Percentiles rank a stretch among this genome's conserved stretches.
Evolutionary conservation across 768 basidiomycete genomes (phyloP).

Genomic region (Lepiota venenata): DNA sequence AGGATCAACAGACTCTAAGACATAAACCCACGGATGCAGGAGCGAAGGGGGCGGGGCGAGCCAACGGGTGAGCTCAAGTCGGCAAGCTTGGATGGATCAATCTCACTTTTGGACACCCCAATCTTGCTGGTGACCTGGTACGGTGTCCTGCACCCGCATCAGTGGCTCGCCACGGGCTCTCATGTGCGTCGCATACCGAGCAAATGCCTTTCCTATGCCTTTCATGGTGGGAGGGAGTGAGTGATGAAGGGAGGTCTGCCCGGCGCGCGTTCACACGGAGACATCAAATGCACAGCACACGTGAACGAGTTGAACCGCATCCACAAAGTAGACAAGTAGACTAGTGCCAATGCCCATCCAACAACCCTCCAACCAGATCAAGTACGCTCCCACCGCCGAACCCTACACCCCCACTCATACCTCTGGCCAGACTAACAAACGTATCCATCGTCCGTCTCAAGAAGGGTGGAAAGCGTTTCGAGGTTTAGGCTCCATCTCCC

Average conservation of each 20-base stretch:
- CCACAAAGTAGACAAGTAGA: not conserved
- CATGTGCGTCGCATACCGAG: conserved; percentile 47
- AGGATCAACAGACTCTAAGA: conserved; percentile 71
- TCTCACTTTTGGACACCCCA: conserved; percentile 90
- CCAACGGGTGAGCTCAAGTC: not conserved
- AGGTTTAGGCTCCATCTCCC: conserved; percentile 50
- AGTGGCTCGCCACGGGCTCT: not conserved
- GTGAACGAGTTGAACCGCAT: no score
- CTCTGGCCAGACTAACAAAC: conserved; percentile 78
- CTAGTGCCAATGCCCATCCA: conserved; percentile 50
- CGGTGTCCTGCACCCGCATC: conserved; percentile 64
- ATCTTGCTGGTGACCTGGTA: conserved; percentile 84
- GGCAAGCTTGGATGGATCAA: not conserved
- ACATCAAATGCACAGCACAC: conserved; percentile 14
- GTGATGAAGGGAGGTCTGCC: not conserved
- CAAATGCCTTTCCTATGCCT: conserved; percentile 75
- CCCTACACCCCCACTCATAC: conserved; percentile 1
- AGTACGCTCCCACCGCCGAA: conserved; percentile 37
- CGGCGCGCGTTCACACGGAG: not conserved
- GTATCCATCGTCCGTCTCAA: conserved; percentile 94
- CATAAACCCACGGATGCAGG: not conserved
- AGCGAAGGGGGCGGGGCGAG: not conserved
- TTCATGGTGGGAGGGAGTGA: conserved; percentile 52
- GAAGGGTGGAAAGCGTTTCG: conserved; percentile 97
- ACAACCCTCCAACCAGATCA: conserved; percentile 89